These are phyloP conservation scores for Candida broadrunensis DNA, from an alignment of 805 yeast genomes.

Conservation along the genomic window DNA sequence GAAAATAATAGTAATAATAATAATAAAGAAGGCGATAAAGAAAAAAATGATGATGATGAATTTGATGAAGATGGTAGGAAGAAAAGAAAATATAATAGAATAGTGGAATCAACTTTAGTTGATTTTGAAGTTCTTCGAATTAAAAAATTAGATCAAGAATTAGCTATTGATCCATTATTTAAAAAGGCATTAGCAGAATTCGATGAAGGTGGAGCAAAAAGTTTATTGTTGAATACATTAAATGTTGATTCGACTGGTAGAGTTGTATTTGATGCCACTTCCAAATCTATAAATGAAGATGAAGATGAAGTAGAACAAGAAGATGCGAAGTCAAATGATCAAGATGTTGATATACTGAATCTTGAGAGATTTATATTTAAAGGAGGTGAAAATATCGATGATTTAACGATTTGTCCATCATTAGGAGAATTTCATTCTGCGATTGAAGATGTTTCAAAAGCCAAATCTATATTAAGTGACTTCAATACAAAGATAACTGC, in stretches of 20 bases:
- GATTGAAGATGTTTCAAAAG: slow-evolving; percentile 44
- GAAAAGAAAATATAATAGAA: slow-evolving; percentile 27
- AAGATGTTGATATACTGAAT: slow-evolving; percentile 14
- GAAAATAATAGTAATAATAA: slow-evolving; percentile 7
- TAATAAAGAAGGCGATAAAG: slow-evolving; percentile 15
- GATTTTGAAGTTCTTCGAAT: slow-evolving; percentile 49
- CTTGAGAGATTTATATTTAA: slow-evolving; percentile 20
- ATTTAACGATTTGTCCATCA: slow-evolving; percentile 64
- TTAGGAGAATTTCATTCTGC: slow-evolving; percentile 57
- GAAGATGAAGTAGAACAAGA: slow-evolving; percentile 7
- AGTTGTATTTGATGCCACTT: slow-evolving; percentile 65
- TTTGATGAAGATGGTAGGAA: slow-evolving; percentile 15
- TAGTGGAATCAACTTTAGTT: slow-evolving; percentile 47
- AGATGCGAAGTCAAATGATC: slow-evolving; percentile 11
- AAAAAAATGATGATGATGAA: slow-evolving; percentile 13
- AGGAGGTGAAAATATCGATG: slow-evolving; percentile 14
- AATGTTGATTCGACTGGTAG: slow-evolving; percentile 50
- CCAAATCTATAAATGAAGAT: slow-evolving; percentile 17
- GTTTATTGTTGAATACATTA: slow-evolving; percentile 61
- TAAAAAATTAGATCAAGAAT: slow-evolving; percentile 60
- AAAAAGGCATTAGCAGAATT: slow-evolving; percentile 73
- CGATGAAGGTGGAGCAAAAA: slow-evolving; percentile 81
- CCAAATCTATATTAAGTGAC: slow-evolving; percentile 41
- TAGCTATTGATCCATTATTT: slow-evolving; percentile 70
- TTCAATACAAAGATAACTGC: slow-evolving; percentile 31